Evolutionary conservation across 2,329 filamentous ascomycete species (phyloP).

Genomic region (Calonectria leucothoes): DNA sequence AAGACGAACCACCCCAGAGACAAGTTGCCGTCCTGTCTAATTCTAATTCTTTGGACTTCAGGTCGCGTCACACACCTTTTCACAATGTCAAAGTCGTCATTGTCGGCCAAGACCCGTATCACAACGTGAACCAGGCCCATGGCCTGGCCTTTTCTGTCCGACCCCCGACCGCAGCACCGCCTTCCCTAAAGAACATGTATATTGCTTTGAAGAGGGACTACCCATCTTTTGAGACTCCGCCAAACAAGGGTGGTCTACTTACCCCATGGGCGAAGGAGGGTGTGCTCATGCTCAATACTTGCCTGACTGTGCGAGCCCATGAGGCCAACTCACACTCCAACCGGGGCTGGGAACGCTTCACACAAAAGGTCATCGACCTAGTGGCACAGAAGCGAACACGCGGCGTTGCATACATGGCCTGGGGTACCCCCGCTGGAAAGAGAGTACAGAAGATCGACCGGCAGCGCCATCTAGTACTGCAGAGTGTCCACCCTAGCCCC

Average conservation of each 20-base stretch:
- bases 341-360: conserved; percentile 93
- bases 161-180: conserved; percentile 87
- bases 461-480: conserved; percentile 82
- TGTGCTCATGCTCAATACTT: conserved; percentile 94
- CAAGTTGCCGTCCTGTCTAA: not conserved
- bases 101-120: conserved; percentile 96
- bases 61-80: conserved; percentile 94
- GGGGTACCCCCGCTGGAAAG: conserved; percentile 88
- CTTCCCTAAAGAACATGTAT: conserved; percentile 95
- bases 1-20: conserved; percentile 42
- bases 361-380: conserved; percentile 89
- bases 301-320: conserved; percentile 90
- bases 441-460: conserved; percentile 79
- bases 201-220: conserved; percentile 89
- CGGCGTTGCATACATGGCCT: conserved; percentile 95
- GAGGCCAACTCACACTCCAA: conserved; percentile 88
- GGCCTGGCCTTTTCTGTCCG: conserved; percentile 96
- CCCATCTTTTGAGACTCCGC: conserved; percentile 79
- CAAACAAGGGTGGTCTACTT: conserved; percentile 83
- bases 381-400: conserved; percentile 80
- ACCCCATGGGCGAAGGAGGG: conserved; percentile 95
- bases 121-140: conserved; percentile 95
- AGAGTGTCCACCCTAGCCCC: conserved; percentile 93
- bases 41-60: conserved; percentile 51
- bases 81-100: conserved; percentile 91